Evolutionary conservation across 148 eudicot species (phyloP), one percentile per base, ranked within the genome.

Genomic region (Amaranthus hypochondriacus): DNA sequence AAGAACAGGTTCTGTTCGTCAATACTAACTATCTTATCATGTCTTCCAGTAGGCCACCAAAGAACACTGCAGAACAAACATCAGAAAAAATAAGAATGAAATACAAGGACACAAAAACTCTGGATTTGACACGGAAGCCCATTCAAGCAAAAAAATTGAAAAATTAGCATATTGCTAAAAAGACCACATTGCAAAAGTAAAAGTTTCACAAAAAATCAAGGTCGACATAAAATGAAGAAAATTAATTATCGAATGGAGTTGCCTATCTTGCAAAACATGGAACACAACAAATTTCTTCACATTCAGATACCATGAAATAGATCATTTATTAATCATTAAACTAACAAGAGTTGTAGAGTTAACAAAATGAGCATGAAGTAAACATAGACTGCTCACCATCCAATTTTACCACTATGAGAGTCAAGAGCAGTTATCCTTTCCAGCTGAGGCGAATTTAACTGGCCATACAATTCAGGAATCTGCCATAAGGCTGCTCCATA

Each of bases 401-500:
- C 91, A 66, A 92, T 81, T 78, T 91, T 94, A 61, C 85, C 78
- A 78, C 50, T 81, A 68, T 88, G 96, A 42, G 83, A 85, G 81
- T 94, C 97, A 54, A 94, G 92, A 68, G 92, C 83, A 74, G 96
- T 93, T 77, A 94, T 83, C 62, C 78, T 73, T 82, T 94, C 97
- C 87, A 94, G 69, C 68, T 94, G 97, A 47, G 98, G 98, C 63
- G 98, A 94, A 84, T 87, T 91, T 70, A 86, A 81, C 75, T 91
- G 96, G 61, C 98, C 98, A 85, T 94, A 94, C 21, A 94, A 75
- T 87, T 94, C 98, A 76, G 98, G 98, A 69, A 91, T 91, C 84
- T 89, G 98, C 98, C 98, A 94, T 76, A 94, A 80, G 44, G 97
- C 93, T 72, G 98, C 98, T 77, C 97, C 96, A 78, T 89, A 90